Evolutionary conservation across 805 yeast genomes (phyloP).

Genomic region (Maudiozyma saulgeensis): DNA sequence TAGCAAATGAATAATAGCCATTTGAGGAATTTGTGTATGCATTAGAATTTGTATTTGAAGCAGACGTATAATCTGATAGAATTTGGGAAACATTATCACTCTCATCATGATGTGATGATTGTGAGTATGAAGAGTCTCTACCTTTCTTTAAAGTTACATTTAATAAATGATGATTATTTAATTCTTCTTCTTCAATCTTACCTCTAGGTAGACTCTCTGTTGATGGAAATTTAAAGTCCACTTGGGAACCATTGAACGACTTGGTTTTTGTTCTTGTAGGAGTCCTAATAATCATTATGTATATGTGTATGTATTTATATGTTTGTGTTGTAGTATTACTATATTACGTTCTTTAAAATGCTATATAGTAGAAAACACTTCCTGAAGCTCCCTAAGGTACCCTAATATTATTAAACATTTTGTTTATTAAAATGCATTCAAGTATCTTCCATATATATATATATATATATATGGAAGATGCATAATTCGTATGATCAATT

Average conservation of each 20-base stretch:
- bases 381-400: too few species aligned
- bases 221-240: conserved; percentile 33
- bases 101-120: background rate
- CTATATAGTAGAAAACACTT: too few species aligned
- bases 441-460: too few species aligned
- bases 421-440: background rate
- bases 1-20: conserved; percentile 30
- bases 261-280: conserved; percentile 30
- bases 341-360: too few species aligned
- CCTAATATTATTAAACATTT: too few species aligned
- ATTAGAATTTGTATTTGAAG: conserved; percentile 7
- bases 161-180: conserved; percentile 24
- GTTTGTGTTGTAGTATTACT: background rate
- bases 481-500: too few species aligned
- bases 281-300: conserved; percentile 18
- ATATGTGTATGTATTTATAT: background rate
- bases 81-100: conserved; percentile 25
- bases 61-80: conserved; percentile 21
- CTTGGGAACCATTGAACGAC: conserved; percentile 33
- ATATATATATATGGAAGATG: too few species aligned
- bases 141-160: conserved; percentile 12
- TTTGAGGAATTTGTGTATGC: conserved; percentile 23
- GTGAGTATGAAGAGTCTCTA: background rate
- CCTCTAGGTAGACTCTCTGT: conserved; percentile 15
- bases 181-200: conserved; percentile 12